Conservation (phyloP, 345 rosid species). For the Noccaea caerulescens region DNA sequence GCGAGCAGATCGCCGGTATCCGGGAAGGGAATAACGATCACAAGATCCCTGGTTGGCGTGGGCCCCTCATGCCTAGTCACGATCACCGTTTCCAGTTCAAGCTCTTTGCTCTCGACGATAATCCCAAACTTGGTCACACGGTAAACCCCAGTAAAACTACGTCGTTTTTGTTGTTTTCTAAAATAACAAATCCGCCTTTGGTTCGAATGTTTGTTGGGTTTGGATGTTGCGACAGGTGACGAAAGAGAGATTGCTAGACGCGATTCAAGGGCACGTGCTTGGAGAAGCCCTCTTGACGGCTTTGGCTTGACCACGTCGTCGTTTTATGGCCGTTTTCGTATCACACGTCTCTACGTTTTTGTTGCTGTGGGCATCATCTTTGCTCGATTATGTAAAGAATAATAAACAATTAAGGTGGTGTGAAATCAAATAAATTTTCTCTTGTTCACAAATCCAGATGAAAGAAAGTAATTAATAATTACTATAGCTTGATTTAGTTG, state of each 20-base stretch:
- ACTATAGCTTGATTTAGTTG: no score
- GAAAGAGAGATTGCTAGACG: slow-evolving; percentile 71
- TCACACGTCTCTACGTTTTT: background rate
- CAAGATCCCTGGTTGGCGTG: slow-evolving; percentile 84
- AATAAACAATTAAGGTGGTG: no score
- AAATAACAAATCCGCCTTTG: background rate
- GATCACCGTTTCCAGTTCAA: slow-evolving; percentile 72
- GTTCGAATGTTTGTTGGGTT: background rate
- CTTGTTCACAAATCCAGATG: no score
- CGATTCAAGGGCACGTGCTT: slow-evolving; percentile 65
- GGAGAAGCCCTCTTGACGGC: slow-evolving; percentile 66
- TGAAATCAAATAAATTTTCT: no score
- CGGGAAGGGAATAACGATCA: slow-evolving; percentile 75
- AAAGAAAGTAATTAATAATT: no score
- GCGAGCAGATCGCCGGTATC: slow-evolving; percentile 52
- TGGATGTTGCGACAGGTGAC: slow-evolving; percentile 56
- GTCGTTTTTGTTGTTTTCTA: background rate
- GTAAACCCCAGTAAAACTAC: slow-evolving; percentile 34
- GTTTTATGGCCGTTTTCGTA: background rate
- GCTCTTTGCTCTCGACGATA: slow-evolving; percentile 69
- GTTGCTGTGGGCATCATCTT: background rate
- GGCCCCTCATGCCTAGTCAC: slow-evolving; percentile 58
- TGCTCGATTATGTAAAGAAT: background rate
- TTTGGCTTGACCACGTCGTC: slow-evolving; percentile 43
- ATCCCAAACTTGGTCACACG: slow-evolving; percentile 63